These are phyloP conservation scores for Phytophthora constricta DNA, from an alignment of 352 stramenopile genomes.

Conservation along the genomic window DNA sequence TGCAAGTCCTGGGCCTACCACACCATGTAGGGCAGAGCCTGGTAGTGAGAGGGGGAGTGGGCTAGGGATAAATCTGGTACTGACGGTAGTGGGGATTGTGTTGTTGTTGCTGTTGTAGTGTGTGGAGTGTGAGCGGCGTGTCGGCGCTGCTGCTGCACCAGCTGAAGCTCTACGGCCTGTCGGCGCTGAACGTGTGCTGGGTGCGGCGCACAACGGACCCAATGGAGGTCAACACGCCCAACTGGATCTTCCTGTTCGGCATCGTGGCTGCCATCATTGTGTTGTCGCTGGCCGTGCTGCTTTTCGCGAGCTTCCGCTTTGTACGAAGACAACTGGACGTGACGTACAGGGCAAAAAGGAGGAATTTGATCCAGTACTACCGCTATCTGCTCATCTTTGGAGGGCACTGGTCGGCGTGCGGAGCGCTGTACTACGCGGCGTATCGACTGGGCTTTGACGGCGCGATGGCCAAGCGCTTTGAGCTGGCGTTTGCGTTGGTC, in stretches of 20 bases:
- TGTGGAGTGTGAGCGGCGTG: slow-evolving; percentile 75
- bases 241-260: slow-evolving; percentile 75
- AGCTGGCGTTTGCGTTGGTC: slow-evolving; percentile 68
- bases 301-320: slow-evolving; percentile 88
- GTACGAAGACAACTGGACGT: slow-evolving; percentile 83
- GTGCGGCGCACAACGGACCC: slow-evolving; percentile 58
- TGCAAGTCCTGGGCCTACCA: slow-evolving; percentile 89
- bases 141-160: slow-evolving; percentile 70
- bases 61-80: no score
- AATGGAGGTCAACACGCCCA: slow-evolving; percentile 55
- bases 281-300: slow-evolving; percentile 71
- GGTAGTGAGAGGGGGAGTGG: no score
- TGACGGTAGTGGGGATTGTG: no score
- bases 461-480: slow-evolving; percentile 56
- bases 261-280: slow-evolving; percentile 57
- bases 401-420: slow-evolving; percentile 73
- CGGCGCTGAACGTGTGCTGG: slow-evolving; percentile 82
- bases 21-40: slow-evolving; percentile 66
- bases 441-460: slow-evolving; percentile 75
- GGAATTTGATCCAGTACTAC: slow-evolving; percentile 87
- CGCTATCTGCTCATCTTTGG: slow-evolving; percentile 83
- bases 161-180: slow-evolving; percentile 65
- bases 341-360: slow-evolving; percentile 84
- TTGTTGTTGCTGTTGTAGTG: slow-evolving; percentile 38
- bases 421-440: slow-evolving; percentile 72